These are phyloP conservation scores for Wickerhamomyces queroliae DNA, from an alignment of 805 yeast species.

Conservation along the genomic window DNA sequence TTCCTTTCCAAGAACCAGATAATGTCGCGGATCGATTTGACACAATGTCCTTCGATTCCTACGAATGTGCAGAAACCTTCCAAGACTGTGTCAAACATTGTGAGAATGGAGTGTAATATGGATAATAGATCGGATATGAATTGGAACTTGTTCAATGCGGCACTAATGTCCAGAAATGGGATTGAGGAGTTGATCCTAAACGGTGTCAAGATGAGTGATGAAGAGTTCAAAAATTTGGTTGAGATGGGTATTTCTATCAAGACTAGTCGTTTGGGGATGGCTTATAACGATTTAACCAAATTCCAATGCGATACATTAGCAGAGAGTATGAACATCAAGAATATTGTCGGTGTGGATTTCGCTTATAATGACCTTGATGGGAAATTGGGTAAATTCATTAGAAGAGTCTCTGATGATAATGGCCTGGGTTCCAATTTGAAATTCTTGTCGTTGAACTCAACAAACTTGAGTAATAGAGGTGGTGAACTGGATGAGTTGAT, in stretches of 20 bases:
- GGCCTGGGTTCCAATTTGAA: constrained; percentile 25
- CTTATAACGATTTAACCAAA: constrained; percentile 61
- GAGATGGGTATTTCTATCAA: constrained; percentile 51
- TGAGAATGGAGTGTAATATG: constrained; percentile 31
- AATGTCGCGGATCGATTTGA: constrained; percentile 56
- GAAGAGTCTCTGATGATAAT: constrained; percentile 19
- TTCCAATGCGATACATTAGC: constrained; percentile 56
- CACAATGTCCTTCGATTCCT: constrained; percentile 39
- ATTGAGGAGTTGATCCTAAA: constrained; percentile 74
- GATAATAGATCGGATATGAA: constrained; percentile 63
- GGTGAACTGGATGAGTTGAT: constrained; percentile 33
- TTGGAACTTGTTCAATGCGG: constrained; percentile 76
- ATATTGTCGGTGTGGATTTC: constrained; percentile 66
- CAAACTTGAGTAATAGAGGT: constrained; percentile 41
- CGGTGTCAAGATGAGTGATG: constrained; percentile 64
- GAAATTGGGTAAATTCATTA: constrained; percentile 23
- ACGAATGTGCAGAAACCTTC: constrained; percentile 34
- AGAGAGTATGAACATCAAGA: constrained; percentile 44
- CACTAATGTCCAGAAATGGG: constrained; percentile 70
- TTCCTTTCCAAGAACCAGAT: constrained; percentile 62
- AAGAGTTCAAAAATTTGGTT: constrained; percentile 56
- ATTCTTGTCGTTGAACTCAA: constrained; percentile 58
- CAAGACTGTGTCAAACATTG: constrained; percentile 23
- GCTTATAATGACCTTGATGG: constrained; percentile 70
- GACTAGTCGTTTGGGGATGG: constrained; percentile 69